A percentile compares a stretch with the other conserved stretches of the same genome.
phyloP scores from a whole-genome alignment of 306 rosid genomes.

The Sicyos baderoa region DNA sequence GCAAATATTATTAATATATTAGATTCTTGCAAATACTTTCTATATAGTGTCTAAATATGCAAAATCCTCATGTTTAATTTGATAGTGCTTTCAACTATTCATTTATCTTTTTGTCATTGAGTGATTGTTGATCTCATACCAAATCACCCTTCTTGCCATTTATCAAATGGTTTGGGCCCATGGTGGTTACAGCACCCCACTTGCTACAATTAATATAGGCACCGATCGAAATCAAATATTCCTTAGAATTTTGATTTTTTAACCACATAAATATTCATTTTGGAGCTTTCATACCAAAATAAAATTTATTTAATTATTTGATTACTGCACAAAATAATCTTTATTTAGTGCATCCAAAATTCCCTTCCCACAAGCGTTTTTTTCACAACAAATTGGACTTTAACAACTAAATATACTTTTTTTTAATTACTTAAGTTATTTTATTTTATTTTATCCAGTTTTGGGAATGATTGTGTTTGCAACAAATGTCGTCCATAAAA shows the following conservation, averaged over 20 bases:
- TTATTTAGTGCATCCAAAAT: neutral
- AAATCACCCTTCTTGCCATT: neutral
- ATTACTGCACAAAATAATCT: neutral
- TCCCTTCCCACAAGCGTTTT: constrained; percentile 7
- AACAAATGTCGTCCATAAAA: neutral
- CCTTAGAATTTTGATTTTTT: neutral
- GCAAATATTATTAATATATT: too few species aligned
- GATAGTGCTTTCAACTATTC: too few species aligned
- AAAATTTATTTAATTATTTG: neutral
- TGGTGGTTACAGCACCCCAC: constrained; percentile 13
- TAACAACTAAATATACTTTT: neutral
- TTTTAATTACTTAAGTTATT: neutral
- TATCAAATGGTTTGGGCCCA: constrained; percentile 1
- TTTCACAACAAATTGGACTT: neutral
- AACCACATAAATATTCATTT: neutral
- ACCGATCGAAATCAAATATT: neutral
- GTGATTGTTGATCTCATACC: too few species aligned
- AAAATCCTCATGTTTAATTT: too few species aligned
- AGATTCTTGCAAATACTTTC: too few species aligned
- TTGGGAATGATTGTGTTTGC: constrained; percentile 14
- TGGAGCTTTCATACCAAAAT: neutral
- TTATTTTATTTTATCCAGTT: constrained; percentile 4
- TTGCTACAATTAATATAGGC: constrained; percentile 12
- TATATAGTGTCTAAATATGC: too few species aligned
- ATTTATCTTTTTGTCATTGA: too few species aligned